Evolutionary conservation across 441 rosid genomes (phyloP).

Genomic region (Breynia disticha): DNA sequence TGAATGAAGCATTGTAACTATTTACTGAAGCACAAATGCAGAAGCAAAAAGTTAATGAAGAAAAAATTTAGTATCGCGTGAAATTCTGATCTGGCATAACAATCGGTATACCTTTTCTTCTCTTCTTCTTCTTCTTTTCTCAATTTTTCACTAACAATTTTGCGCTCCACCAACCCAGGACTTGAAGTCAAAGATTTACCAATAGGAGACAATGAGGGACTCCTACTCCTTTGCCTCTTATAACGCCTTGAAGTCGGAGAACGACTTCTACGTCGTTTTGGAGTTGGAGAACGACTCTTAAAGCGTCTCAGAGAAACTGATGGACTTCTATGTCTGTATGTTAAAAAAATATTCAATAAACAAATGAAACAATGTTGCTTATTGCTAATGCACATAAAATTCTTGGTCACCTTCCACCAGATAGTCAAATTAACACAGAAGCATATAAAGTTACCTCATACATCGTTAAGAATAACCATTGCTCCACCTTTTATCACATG

Average conservation of each 20-base stretch:
- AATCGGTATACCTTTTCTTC: slow-evolving; percentile 64
- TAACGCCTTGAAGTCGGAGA: slow-evolving; percentile 61
- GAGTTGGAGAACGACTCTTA: slow-evolving; percentile 58
- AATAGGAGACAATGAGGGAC: slow-evolving; percentile 60
- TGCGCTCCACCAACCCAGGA: slow-evolving; percentile 57
- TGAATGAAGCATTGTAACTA: neutral
- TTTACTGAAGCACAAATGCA: neutral
- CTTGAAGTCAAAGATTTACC: slow-evolving; percentile 54
- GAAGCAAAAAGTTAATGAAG: neutral
- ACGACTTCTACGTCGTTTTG: slow-evolving; percentile 56
- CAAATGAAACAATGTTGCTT: slow-evolving; percentile 17
- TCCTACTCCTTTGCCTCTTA: slow-evolving; percentile 75
- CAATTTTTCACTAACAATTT: slow-evolving; percentile 54
- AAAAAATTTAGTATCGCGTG: slow-evolving; percentile 1
- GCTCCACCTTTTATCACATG: slow-evolving; percentile 97
- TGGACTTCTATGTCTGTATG: slow-evolving; percentile 78
- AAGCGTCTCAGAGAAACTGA: slow-evolving; percentile 61
- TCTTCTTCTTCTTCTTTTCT: slow-evolving; percentile 82
- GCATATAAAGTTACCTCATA: slow-evolving; percentile 85
- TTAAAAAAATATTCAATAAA: slow-evolving; percentile 33
- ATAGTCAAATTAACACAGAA: slow-evolving; percentile 31
- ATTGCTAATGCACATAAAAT: slow-evolving; percentile 19
- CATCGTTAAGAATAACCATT: slow-evolving; percentile 63
- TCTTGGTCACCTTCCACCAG: slow-evolving; percentile 31
- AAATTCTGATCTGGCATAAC: slow-evolving; percentile 6